These are phyloP conservation scores for Phytophthora sojae DNA, from an alignment of 352 stramenopile species.

Conservation along the genomic window DNA sequence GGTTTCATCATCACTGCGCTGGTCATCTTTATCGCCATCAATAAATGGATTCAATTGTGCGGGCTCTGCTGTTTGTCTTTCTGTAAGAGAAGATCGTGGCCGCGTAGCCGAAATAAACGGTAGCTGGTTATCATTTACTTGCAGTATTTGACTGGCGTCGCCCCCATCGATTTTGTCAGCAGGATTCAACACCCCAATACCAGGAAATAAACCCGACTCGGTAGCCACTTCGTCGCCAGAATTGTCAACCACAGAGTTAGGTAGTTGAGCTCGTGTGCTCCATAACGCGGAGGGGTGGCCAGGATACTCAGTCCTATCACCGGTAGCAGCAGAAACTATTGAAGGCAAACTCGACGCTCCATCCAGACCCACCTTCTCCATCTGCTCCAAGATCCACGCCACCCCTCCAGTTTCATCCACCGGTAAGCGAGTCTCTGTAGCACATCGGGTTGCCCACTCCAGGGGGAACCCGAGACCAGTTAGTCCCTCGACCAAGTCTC, in stretches of 20 bases:
- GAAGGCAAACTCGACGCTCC: constrained; percentile 4
- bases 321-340: constrained; percentile 2
- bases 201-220: neutral
- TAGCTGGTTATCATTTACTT: constrained; percentile 6
- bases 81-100: neutral
- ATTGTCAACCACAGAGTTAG: constrained; percentile 21
- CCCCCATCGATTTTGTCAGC: neutral
- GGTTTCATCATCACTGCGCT: constrained; percentile 26
- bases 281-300: constrained; percentile 2
- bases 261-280: constrained; percentile 18
- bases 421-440: constrained; percentile 50
- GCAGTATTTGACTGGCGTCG: neutral
- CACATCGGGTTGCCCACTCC: constrained; percentile 79
- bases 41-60: constrained; percentile 26
- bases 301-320: constrained; percentile 1
- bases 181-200: neutral
- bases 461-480: constrained; percentile 86
- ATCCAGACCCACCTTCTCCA: constrained; percentile 71
- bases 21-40: constrained; percentile 27
- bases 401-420: constrained; percentile 78
- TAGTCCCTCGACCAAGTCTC: constrained; percentile 78
- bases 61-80: neutral
- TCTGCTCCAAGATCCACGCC: constrained; percentile 91
- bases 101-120: neutral
- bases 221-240: constrained; percentile 20